Evolutionary conservation across 441 rosid genomes (phyloP).

Genomic region (Rhodomyrtus psidioides): DNA sequence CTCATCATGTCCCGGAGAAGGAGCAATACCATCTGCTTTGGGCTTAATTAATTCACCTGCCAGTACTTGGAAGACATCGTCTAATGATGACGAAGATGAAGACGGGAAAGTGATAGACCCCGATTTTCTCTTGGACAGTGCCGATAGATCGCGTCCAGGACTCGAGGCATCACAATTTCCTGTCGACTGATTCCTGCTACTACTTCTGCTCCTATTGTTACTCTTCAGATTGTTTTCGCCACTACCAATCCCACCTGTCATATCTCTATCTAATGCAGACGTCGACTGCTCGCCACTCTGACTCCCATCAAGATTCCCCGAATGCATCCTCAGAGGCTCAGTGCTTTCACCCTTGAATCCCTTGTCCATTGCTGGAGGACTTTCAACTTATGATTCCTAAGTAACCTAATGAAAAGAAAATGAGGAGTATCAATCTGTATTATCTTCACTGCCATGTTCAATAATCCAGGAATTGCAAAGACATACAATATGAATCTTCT

Average conservation of each 20-base stretch:
- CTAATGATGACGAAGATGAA: constrained; percentile 26
- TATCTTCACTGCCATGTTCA: not conserved
- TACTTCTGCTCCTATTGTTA: not conserved
- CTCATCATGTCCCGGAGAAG: not conserved
- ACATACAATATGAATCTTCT: not conserved
- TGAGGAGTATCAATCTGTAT: not conserved
- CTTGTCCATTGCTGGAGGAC: constrained; percentile 29
- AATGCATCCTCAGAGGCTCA: not conserved
- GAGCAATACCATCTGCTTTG: not conserved
- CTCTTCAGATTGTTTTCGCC: not conserved
- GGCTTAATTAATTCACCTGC: constrained; percentile 4
- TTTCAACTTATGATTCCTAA: not conserved
- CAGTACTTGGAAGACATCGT: constrained; percentile 14
- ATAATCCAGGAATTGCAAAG: not conserved
- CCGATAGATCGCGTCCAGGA: not conserved
- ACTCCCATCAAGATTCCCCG: not conserved
- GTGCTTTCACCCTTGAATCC: constrained; percentile 3
- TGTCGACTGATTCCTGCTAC: not conserved
- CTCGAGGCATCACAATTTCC: not conserved
- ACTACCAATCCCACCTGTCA: not conserved
- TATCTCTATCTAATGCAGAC: not conserved
- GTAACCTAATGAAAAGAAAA: not conserved
- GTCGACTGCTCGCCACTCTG: not conserved
- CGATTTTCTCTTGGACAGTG: not conserved
- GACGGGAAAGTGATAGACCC: constrained; percentile 13